A percentile compares a stretch with the other conserved stretches of the same genome.
Evolutionary conservation across 2,329 filamentous ascomycete genomes (phyloP).

Genomic region (Aspergillus viridinutans): DNA sequence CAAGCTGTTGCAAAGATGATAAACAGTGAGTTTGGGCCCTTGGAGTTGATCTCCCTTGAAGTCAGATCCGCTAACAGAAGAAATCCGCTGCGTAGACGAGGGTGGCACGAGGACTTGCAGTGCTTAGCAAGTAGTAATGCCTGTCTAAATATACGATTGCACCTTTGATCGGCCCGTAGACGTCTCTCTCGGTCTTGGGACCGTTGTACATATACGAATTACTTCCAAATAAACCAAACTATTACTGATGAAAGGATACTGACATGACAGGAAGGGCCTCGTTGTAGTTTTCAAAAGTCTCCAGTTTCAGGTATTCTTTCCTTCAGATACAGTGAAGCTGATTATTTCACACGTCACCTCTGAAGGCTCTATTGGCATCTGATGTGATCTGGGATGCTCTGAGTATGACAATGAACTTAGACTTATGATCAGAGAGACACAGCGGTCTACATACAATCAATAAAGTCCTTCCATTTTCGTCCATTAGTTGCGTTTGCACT

Average conservation of each 20-base stretch:
- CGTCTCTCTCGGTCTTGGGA: not conserved
- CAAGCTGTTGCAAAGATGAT: conserved; percentile 68
- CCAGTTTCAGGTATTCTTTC: not conserved
- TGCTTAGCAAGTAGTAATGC: conserved; percentile 9
- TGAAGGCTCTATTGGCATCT: not conserved
- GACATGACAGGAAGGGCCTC: not conserved
- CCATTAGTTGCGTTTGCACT: not conserved
- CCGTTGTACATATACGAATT: conserved; percentile 8
- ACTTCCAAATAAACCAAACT: not conserved
- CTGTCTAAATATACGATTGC: not conserved
- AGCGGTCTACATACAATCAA: not conserved
- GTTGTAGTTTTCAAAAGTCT: not conserved
- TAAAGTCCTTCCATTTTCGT: not conserved
- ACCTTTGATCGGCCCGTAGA: not conserved
- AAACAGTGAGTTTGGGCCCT: conserved; percentile 30
- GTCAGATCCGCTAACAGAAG: conserved; percentile 8
- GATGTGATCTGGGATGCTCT: not conserved
- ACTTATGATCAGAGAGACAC: not conserved
- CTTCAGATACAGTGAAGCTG: not conserved
- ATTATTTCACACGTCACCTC: not conserved
- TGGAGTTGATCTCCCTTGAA: not conserved
- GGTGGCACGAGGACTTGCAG: conserved; percentile 30
- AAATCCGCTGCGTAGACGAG: conserved; percentile 24
- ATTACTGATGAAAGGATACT: not conserved
- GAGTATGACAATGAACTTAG: not conserved